phyloP scores from a whole-genome alignment of 805 yeast species.

The Peterozyma toletana region DNA sequence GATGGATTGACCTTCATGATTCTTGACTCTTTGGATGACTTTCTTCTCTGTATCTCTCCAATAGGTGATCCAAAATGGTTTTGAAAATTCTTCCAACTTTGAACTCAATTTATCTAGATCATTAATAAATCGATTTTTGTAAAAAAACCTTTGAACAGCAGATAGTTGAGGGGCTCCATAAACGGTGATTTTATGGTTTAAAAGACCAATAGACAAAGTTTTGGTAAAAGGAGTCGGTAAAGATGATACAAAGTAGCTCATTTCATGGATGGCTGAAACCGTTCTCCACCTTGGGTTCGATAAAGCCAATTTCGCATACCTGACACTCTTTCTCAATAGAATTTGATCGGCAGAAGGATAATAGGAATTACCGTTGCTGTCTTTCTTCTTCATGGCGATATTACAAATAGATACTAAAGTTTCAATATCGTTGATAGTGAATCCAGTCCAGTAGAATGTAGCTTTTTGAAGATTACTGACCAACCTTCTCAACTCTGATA shows the following conservation, averaged over 20 bases:
- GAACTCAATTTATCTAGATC: slow-evolving; percentile 20
- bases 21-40: slow-evolving; percentile 28
- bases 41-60: slow-evolving; percentile 37
- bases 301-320: slow-evolving; percentile 41
- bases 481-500: slow-evolving; percentile 45
- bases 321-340: slow-evolving; percentile 36
- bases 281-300: slow-evolving; percentile 50
- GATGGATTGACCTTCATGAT: slow-evolving; percentile 25
- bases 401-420: slow-evolving; percentile 42
- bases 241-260: slow-evolving; percentile 46
- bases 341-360: slow-evolving; percentile 30
- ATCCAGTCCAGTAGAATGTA: slow-evolving; percentile 74
- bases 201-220: slow-evolving; percentile 36
- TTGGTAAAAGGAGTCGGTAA: slow-evolving; percentile 33
- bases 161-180: slow-evolving; percentile 57
- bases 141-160: slow-evolving; percentile 44
- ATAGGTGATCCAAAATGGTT: slow-evolving; percentile 45
- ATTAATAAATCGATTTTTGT: slow-evolving; percentile 39
- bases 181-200: slow-evolving; percentile 26
- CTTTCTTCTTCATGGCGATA: slow-evolving; percentile 28
- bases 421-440: slow-evolving; percentile 50
- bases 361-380: slow-evolving; percentile 14
- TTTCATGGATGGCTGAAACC: slow-evolving; percentile 54
- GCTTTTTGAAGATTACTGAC: slow-evolving; percentile 58
- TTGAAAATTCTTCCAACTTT: slow-evolving; percentile 26